A percentile compares a stretch with the other conserved stretches of the same genome.
These are phyloP conservation scores for Phialocephala subalpina DNA, from an alignment of 2,329 filamentous ascomycete species.

Conservation along the genomic window DNA sequence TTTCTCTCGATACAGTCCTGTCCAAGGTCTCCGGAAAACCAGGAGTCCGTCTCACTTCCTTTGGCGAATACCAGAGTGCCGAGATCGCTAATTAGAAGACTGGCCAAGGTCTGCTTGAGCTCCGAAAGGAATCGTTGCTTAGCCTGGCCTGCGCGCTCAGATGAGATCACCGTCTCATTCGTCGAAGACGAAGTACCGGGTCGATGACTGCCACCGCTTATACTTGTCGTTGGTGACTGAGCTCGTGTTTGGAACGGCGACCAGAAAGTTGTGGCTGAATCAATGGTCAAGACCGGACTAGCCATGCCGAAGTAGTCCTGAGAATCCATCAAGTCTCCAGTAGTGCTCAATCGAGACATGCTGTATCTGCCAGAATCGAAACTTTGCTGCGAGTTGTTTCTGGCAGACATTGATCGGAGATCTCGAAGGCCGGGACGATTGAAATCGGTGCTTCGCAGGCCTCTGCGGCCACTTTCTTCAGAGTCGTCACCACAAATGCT, in stretches of 20 bases:
- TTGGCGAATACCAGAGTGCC: slow-evolving; percentile 82
- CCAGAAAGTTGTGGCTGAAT: slow-evolving; percentile 86
- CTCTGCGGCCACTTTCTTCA: slow-evolving; percentile 38
- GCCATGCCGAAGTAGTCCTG: slow-evolving; percentile 74
- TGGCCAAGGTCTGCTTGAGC: slow-evolving; percentile 81
- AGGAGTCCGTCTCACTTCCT: slow-evolving; percentile 91
- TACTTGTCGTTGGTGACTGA: slow-evolving; percentile 68
- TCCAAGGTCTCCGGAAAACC: slow-evolving; percentile 74
- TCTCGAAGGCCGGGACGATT: slow-evolving; percentile 61
- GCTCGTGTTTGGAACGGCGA: slow-evolving; percentile 78
- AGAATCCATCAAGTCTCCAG: slow-evolving; percentile 72
- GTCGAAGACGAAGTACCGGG: slow-evolving; percentile 73
- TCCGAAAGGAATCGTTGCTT: slow-evolving; percentile 82
- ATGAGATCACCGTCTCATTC: slow-evolving; percentile 69
- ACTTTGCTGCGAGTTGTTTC: slow-evolving; percentile 74
- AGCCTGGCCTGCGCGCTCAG: slow-evolving; percentile 65
- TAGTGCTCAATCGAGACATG: slow-evolving; percentile 62
- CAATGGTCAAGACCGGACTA: slow-evolving; percentile 75
- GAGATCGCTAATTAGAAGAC: slow-evolving; percentile 87
- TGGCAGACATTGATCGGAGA: slow-evolving; percentile 63
- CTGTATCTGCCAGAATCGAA: slow-evolving; percentile 74
- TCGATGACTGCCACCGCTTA: slow-evolving; percentile 66
- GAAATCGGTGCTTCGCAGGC: slow-evolving; percentile 51
- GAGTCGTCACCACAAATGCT: slow-evolving; percentile 55
- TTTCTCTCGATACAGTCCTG: slow-evolving; percentile 71